These are phyloP conservation scores for Ustilago shanxiensis DNA, from an alignment of 1,284 basidiomycete species.

Conservation along the genomic window DNA sequence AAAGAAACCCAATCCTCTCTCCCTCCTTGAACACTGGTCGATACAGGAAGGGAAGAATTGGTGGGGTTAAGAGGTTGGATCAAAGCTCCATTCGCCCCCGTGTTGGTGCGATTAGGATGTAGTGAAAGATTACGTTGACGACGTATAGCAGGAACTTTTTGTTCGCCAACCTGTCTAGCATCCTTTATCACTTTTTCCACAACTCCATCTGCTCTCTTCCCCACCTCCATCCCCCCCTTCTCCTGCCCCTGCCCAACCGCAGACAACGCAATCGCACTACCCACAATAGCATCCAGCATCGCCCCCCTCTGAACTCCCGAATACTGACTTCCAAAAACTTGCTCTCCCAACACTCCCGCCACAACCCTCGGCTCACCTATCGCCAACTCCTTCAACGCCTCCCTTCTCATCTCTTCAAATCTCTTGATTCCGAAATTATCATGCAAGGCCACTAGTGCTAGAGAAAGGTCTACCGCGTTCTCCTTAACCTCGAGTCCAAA, in stretches of 20 bases:
- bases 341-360: constrained; percentile 80
- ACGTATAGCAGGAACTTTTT: constrained; percentile 34
- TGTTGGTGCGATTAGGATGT: not conserved
- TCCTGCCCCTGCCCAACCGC: not conserved
- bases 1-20: constrained; percentile 24
- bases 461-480: constrained; percentile 84
- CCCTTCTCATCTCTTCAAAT: constrained; percentile 84
- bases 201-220: constrained; percentile 15
- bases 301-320: constrained; percentile 84
- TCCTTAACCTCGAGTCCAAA: constrained; percentile 76
- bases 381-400: constrained; percentile 82
- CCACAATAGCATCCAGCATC: constrained; percentile 85
- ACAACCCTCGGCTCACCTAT: constrained; percentile 81
- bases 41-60: not conserved
- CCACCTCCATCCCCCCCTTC: constrained; percentile 1
- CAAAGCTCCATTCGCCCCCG: too few species aligned
- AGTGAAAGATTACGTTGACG: constrained; percentile 11
- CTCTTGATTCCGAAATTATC: constrained; percentile 84
- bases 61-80: not conserved
- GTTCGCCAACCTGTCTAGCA: constrained; percentile 36
- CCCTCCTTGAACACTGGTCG: too few species aligned
- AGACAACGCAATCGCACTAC: constrained; percentile 87
- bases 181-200: constrained; percentile 9
- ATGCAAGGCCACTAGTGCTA: constrained; percentile 80
- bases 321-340: constrained; percentile 92